Evolutionary conservation across 148 eudicot genomes (phyloP).

Genomic region (Rhododendron griersonianum): DNA sequence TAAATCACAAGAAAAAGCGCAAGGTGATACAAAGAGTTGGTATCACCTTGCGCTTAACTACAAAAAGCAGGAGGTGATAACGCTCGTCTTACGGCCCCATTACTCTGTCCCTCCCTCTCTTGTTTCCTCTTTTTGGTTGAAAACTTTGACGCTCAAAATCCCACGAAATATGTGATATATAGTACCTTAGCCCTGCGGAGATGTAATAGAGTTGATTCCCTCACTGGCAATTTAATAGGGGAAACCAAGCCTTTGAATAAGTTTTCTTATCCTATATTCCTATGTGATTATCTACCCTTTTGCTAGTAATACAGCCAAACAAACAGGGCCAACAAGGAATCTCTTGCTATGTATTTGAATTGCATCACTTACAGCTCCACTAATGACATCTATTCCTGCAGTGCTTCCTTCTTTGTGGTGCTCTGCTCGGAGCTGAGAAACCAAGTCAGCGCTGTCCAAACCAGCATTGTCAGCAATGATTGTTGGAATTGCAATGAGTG

Average conservation of each 20-base stretch:
- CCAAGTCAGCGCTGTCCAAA: constrained; percentile 90
- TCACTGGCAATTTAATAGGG: background rate
- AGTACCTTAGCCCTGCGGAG: background rate
- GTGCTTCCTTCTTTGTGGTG: constrained; percentile 78
- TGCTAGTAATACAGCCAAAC: background rate
- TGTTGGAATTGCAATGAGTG: constrained; percentile 87
- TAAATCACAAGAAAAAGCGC: background rate
- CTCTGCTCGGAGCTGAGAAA: constrained; percentile 93
- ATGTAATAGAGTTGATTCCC: background rate
- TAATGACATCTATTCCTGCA: constrained; percentile 87
- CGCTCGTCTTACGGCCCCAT: background rate
- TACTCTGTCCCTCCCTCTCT: background rate
- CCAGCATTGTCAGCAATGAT: constrained; percentile 98
- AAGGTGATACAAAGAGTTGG: background rate
- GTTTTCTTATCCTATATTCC: background rate
- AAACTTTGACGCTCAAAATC: background rate
- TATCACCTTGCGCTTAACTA: no score
- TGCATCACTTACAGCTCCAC: constrained; percentile 72
- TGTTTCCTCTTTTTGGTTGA: background rate
- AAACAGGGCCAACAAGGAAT: background rate
- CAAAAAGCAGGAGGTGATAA: background rate
- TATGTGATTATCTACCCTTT: background rate
- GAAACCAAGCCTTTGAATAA: background rate
- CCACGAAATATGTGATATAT: background rate
- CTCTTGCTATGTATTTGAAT: background rate